A percentile compares a stretch with the other conserved stretches of the same genome.
Conservation (phyloP, 108 stramenopile species). For the Skeletonema marinoi region DNA sequence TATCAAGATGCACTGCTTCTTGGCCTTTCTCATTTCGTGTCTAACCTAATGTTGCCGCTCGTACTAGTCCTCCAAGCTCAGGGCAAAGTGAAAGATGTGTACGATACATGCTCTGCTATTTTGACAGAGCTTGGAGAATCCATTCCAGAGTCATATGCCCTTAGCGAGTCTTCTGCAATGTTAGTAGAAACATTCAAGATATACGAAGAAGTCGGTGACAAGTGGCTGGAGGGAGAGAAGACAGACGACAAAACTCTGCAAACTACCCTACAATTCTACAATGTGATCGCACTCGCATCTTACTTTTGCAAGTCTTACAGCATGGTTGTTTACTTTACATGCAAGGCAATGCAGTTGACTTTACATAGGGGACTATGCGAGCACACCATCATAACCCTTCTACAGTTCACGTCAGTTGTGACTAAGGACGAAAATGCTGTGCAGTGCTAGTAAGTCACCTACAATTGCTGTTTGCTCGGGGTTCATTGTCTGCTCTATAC, state of each 20-base stretch:
- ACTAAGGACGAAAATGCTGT: not conserved
- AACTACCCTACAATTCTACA: not conserved
- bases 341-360: not conserved
- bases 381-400: not conserved
- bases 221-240: not conserved
- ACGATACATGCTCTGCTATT: not conserved
- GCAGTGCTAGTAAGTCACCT: too few species aligned
- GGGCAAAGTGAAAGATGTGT: not conserved
- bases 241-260: not conserved
- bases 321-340: not conserved
- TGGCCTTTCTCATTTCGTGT: not conserved
- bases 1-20: not conserved
- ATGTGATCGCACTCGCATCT: not conserved
- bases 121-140: not conserved
- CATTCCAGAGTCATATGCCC: not conserved
- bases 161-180: not conserved
- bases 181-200: not conserved
- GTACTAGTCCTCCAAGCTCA: constrained; percentile 9
- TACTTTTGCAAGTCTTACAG: not conserved
- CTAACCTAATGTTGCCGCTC: too few species aligned
- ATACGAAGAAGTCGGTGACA: not conserved
- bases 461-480: too few species aligned
- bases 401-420: not conserved
- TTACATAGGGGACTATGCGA: constrained; percentile 20
- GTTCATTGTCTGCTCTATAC: too few species aligned